phyloP scores from a whole-genome alignment of 768 basidiomycete species.

The Candolleomyces aberdarensis region DNA sequence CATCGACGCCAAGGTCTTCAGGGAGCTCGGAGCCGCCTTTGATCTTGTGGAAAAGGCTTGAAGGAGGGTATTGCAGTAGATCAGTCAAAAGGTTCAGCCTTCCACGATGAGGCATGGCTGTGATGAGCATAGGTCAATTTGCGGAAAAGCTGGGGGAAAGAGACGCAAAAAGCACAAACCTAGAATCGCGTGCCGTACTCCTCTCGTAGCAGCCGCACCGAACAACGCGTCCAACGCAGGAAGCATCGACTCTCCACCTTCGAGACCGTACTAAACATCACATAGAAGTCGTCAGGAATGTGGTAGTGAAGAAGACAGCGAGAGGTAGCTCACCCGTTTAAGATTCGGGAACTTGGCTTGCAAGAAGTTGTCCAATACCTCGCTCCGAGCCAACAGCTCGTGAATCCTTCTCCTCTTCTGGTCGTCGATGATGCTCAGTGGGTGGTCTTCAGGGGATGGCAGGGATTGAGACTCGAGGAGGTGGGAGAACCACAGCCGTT shows the following conservation, averaged over 20 bases:
- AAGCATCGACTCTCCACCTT: conserved; percentile 93
- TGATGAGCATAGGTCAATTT: neutral
- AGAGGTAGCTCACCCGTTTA: conserved; percentile 49
- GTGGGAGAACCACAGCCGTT: conserved; percentile 87
- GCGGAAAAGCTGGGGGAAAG: neutral
- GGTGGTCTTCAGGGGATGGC: conserved; percentile 31
- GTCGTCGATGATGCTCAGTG: conserved; percentile 24
- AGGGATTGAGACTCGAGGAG: conserved; percentile 65
- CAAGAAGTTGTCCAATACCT: conserved; percentile 81
- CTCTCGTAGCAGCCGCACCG: conserved; percentile 59
- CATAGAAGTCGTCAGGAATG: neutral
- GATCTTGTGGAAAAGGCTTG: conserved; percentile 82
- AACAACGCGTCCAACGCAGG: conserved; percentile 83
- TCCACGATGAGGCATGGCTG: conserved; percentile 85
- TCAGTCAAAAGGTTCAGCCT: conserved; percentile 83
- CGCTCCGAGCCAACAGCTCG: conserved; percentile 66
- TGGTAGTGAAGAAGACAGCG: neutral
- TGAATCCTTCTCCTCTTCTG: conserved; percentile 58
- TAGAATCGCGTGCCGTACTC: conserved; percentile 68
- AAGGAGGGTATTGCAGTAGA: conserved; percentile 62
- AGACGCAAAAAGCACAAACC: conserved; percentile 19
- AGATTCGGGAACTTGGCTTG: conserved; percentile 88
- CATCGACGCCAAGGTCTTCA: conserved; percentile 62
- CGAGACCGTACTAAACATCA: conserved; percentile 67
- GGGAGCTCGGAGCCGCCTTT: conserved; percentile 74